These are phyloP conservation scores for Euphorbia tirucalli DNA, from an alignment of 345 rosid species.

Conservation along the genomic window DNA sequence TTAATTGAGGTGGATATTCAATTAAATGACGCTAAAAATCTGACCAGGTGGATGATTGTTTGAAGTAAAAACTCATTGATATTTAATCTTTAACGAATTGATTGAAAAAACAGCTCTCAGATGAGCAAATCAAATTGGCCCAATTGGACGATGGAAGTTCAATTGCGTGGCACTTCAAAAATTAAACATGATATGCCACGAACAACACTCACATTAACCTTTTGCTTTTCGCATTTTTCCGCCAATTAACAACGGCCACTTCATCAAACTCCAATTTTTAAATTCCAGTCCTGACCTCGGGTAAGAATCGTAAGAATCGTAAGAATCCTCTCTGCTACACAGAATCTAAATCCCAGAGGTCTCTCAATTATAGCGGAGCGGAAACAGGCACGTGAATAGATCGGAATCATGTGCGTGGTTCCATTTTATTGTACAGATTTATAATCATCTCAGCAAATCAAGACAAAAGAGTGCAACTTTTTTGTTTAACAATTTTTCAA, in stretches of 20 bases:
- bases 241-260: neutral
- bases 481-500: neutral
- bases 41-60: too few species aligned
- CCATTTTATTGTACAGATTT: neutral
- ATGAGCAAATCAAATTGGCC: neutral
- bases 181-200: too few species aligned
- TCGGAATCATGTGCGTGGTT: neutral
- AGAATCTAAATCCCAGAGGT: neutral
- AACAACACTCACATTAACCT: neutral
- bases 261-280: neutral
- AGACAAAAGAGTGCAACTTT: conserved; percentile 1
- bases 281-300: neutral
- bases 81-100: too few species aligned
- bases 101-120: too few species aligned
- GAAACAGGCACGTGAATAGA: conserved; percentile 8
- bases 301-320: too few species aligned
- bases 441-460: neutral
- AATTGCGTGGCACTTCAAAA: neutral
- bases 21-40: too few species aligned
- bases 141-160: neutral
- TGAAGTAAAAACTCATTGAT: too few species aligned
- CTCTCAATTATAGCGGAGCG: neutral
- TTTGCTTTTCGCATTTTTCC: neutral
- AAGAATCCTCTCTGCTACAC: neutral
- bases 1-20: too few species aligned